A percentile compares a stretch with the other conserved stretches of the same genome.
Evolutionary conservation across 2,329 filamentous ascomycete species (phyloP).

Genomic region (Pseudogymnoascus verrucosus): DNA sequence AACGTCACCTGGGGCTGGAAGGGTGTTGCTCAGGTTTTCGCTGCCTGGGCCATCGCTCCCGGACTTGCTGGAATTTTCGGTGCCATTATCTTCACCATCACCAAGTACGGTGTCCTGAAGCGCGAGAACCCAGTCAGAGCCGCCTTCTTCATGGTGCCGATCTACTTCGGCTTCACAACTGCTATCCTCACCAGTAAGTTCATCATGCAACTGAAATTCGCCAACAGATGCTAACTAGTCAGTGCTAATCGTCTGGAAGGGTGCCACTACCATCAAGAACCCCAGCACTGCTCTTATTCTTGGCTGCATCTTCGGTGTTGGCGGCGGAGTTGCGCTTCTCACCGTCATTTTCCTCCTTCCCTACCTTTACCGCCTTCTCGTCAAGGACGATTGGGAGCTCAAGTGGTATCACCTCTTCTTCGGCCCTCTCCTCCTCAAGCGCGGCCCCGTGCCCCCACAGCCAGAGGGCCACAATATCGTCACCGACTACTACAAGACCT

Average conservation of each 20-base stretch:
- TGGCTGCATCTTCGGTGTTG: constrained; percentile 35
- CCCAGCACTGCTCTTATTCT: constrained; percentile 30
- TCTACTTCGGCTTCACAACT: constrained; percentile 36
- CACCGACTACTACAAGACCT: constrained; percentile 34
- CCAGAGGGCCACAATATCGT: constrained; percentile 27
- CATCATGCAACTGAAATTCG: not conserved
- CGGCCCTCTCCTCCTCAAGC: constrained; percentile 34
- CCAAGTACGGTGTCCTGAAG: constrained; percentile 36
- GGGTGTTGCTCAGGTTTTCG: constrained; percentile 52
- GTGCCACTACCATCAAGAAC: constrained; percentile 30
- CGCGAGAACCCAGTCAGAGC: constrained; percentile 33
- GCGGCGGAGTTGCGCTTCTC: constrained; percentile 31
- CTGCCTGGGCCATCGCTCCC: constrained; percentile 54
- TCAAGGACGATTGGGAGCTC: constrained; percentile 36
- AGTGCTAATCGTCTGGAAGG: constrained; percentile 34
- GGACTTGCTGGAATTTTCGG: constrained; percentile 46
- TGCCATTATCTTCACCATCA: constrained; percentile 37
- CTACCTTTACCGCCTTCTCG: constrained; percentile 36
- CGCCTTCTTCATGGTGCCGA: constrained; percentile 33
- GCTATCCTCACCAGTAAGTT: constrained; percentile 31
- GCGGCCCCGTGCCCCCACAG: constrained; percentile 28
- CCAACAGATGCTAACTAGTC: not conserved
- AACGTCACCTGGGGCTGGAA: constrained; percentile 50
- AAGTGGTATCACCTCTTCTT: constrained; percentile 34
- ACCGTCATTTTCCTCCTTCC: constrained; percentile 38